A percentile compares a stretch with the other conserved stretches of the same genome.
Evolutionary conservation across 768 basidiomycete species (phyloP).

Genomic region (Trametes maxima): DNA sequence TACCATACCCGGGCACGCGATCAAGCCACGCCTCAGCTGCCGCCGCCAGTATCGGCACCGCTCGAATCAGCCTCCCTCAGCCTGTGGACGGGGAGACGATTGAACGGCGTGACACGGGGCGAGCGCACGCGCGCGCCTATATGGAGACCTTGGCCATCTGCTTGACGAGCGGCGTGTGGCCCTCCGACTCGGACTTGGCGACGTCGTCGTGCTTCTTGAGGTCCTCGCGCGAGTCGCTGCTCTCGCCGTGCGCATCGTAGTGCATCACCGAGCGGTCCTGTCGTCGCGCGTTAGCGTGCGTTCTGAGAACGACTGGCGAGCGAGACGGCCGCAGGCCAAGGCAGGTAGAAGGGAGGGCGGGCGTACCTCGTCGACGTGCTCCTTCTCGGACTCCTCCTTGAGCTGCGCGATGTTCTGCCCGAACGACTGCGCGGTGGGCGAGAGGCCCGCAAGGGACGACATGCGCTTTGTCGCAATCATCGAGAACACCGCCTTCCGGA

Average conservation of each 20-base stretch:
- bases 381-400: slow-evolving; percentile 83
- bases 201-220: slow-evolving; percentile 23
- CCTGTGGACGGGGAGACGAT: too few relatives aligned
- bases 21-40: too few relatives aligned
- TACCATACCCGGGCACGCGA: too few relatives aligned
- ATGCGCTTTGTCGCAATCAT: slow-evolving; percentile 87
- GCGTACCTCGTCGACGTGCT: slow-evolving; percentile 72
- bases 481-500: slow-evolving; percentile 85
- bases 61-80: too few relatives aligned
- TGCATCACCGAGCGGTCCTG: slow-evolving; percentile 25
- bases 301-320: not conserved
- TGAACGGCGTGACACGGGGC: too few relatives aligned
- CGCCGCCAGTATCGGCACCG: too few relatives aligned
- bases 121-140: not conserved
- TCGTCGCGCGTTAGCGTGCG: not conserved
- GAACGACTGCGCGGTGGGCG: slow-evolving; percentile 50
- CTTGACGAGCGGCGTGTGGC: slow-evolving; percentile 17
- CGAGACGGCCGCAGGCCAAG: not conserved
- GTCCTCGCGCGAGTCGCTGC: slow-evolving; percentile 19
- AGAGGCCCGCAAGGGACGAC: slow-evolving; percentile 54
- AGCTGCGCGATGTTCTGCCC: slow-evolving; percentile 62
- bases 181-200: slow-evolving; percentile 3
- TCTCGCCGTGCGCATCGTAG: slow-evolving; percentile 20
- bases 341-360: not conserved
- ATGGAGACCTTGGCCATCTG: slow-evolving; percentile 14